Percentiles rank a stretch among this genome's conserved stretches.
Conservation (phyloP, 495 filamentous ascomycete species). For the Diplogelasinospora grovesii region DNA sequence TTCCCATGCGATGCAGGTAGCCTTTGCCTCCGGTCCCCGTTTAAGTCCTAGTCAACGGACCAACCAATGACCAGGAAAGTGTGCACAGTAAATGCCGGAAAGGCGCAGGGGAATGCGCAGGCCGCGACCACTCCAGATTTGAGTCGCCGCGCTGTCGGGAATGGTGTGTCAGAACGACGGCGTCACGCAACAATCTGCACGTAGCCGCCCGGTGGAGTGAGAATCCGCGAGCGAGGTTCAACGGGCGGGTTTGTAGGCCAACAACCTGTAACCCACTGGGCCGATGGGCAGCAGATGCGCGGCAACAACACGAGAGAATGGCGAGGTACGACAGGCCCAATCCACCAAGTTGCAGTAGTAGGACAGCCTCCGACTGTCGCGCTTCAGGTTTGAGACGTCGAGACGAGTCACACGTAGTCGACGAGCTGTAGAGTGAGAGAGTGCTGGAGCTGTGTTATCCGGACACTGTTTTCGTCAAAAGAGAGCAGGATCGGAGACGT, state of each 20-base stretch:
- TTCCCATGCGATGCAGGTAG: constrained; percentile 18
- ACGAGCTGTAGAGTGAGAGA: too few relatives aligned
- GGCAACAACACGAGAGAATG: constrained; percentile 6
- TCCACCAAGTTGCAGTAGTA: too few relatives aligned
- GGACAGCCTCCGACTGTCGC: too few relatives aligned
- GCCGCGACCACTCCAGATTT: constrained; percentile 8
- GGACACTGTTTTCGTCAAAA: too few relatives aligned
- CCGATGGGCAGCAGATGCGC: neutral
- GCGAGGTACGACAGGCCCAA: neutral
- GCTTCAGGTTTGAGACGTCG: too few relatives aligned
- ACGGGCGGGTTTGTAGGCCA: neutral
- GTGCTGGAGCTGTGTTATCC: too few relatives aligned
- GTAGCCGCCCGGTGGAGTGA: constrained; percentile 16
- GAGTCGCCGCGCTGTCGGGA: constrained; percentile 25
- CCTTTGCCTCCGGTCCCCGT: constrained; percentile 14
- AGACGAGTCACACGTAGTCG: too few relatives aligned
- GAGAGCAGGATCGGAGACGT: too few relatives aligned
- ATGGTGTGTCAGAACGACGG: constrained; percentile 21
- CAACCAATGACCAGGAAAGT: constrained; percentile 18
- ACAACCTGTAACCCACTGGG: constrained; percentile 1
- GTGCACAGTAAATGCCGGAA: constrained; percentile 8
- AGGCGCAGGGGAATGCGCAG: constrained; percentile 8
- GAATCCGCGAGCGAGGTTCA: constrained; percentile 9
- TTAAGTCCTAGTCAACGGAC: constrained; percentile 12
- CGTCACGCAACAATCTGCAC: constrained; percentile 18